A percentile compares a stretch with the other conserved stretches of the same genome.
These are phyloP conservation scores for Melastoma candidum DNA, from an alignment of 441 rosid species.

Conservation along the genomic window DNA sequence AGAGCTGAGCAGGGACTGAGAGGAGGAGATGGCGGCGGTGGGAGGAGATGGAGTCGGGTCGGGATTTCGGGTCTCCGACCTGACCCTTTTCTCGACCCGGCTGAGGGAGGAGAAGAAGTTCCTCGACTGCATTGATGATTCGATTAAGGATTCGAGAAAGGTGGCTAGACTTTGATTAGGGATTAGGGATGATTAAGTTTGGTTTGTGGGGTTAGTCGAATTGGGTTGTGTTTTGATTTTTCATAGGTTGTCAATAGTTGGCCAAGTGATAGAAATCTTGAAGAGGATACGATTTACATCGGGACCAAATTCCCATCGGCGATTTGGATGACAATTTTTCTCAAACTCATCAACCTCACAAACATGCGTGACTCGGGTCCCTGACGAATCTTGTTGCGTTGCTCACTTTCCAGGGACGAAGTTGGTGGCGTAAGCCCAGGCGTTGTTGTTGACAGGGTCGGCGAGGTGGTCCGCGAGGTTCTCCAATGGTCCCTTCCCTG, in stretches of 20 bases:
- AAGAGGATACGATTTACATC: no score
- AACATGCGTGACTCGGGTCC: no score
- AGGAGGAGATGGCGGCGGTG: neutral
- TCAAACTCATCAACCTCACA: neutral
- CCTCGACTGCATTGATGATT: neutral
- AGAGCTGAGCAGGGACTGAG: neutral
- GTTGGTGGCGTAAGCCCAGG: conserved; percentile 8
- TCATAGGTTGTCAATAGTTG: no score
- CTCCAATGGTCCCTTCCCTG: conserved; percentile 8
- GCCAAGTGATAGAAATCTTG: no score
- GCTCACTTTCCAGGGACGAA: conserved; percentile 6
- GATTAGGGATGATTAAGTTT: no score
- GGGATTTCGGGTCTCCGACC: neutral
- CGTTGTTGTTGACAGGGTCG: no score
- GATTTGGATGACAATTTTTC: neutral
- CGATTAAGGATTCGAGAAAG: neutral
- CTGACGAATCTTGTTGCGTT: neutral
- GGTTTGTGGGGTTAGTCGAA: no score
- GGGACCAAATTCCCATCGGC: no score
- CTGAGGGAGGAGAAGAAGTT: conserved; percentile 6
- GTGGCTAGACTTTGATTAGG: no score
- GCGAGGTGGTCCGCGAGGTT: conserved; percentile 2
- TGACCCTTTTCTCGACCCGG: conserved; percentile 7
- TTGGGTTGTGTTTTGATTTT: no score
- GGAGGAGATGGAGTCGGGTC: conserved; percentile 1